A percentile compares a stretch with the other conserved stretches of the same genome.
Conservation (phyloP, 2,329 filamentous ascomycete genomes). For the Diaporthe citri region DNA sequence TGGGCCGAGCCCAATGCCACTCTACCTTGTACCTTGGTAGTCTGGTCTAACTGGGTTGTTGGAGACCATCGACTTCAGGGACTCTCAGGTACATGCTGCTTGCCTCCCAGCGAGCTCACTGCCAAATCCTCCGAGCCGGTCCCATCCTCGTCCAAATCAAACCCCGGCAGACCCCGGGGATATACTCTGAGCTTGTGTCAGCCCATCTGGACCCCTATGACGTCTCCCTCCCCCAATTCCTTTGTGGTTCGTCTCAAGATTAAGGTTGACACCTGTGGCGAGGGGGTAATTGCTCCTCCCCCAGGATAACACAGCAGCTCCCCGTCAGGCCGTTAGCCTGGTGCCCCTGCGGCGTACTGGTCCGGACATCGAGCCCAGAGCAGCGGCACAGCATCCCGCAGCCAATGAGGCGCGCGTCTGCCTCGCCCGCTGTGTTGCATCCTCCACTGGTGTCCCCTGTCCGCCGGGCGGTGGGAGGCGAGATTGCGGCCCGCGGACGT, state of each 20-base stretch:
- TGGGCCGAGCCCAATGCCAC: constrained; percentile 5
- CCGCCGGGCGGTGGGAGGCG: constrained; percentile 9
- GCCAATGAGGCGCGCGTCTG: constrained; percentile 2
- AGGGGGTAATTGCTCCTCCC: not conserved
- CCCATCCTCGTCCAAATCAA: constrained; percentile 11
- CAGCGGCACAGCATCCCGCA: constrained; percentile 5
- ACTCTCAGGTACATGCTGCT: not conserved
- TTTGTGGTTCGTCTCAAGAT: constrained; percentile 22
- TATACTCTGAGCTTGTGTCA: constrained; percentile 15
- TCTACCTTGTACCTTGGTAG: not conserved
- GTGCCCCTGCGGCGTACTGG: not conserved
- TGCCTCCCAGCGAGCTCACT: not conserved
- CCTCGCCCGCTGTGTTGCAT: not conserved
- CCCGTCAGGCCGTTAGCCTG: not conserved
- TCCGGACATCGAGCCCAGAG: constrained; percentile 2
- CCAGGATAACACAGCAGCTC: not conserved
- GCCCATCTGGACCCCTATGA: constrained; percentile 34
- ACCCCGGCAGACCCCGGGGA: constrained; percentile 22
- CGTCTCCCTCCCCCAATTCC: not conserved
- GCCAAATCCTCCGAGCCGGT: constrained; percentile 8
- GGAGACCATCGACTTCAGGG: not conserved
- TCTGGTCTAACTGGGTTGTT: not conserved
- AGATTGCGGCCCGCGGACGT: constrained; percentile 23
- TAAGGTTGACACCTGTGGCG: constrained; percentile 33
- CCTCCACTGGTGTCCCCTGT: not conserved